Base-by-base conservation (phyloP, 768 basidiomycete genomes). In the Tricholoma hemisulphureum region DNA sequence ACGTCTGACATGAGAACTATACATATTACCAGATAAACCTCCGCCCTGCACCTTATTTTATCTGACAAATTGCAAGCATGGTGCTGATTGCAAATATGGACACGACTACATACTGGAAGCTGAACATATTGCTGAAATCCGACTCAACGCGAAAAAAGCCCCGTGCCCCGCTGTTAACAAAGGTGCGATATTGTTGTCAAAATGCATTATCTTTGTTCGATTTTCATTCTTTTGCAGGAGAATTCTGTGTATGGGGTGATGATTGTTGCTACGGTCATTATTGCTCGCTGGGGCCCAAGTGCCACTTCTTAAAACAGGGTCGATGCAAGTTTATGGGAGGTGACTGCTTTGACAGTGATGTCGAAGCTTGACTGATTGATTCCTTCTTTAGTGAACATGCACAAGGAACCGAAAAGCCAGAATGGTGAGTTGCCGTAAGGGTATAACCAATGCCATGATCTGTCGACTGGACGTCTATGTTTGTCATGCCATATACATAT, bases 41-140 rank as follows among this genome's bases (percentile, higher is more conserved):
- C 80, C 87, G 21, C 86, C 87, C 14, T 88, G 87, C 66, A 87
- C 85, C 16, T 70, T 85, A 51, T 86, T 83, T 70, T 88, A 87
- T 66, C 73, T 88, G 24, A 77, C 82, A 28, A 77, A 49, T 49
- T 88, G 87, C 74, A 83, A 84, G 65, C 79, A 80, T 55, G 85
- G 83, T 14, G 65, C 71, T 8, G 77, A 79, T 23, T 88, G 86
- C 67, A 82, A 79, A 70, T 88, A 83, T 58, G 81, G 70, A 13
- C 86, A 88, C 57, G 81, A 88, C 62, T 88, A 87, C 64, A 58
- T 83, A 29, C 70, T 88, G 6, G 75, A 80, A 23, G 73, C 72
- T 3, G 82, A 86, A 45, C 76, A 88, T 58, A 81, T 80, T 57
- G 67, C 72, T 53, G 78, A 83, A 67, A 78, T 88, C 53, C 75